A percentile compares a stretch with the other conserved stretches of the same genome.
These are phyloP conservation scores for Dorcoceras hygrometricum DNA, from an alignment of 257 asterid species.

Conservation along the genomic window DNA sequence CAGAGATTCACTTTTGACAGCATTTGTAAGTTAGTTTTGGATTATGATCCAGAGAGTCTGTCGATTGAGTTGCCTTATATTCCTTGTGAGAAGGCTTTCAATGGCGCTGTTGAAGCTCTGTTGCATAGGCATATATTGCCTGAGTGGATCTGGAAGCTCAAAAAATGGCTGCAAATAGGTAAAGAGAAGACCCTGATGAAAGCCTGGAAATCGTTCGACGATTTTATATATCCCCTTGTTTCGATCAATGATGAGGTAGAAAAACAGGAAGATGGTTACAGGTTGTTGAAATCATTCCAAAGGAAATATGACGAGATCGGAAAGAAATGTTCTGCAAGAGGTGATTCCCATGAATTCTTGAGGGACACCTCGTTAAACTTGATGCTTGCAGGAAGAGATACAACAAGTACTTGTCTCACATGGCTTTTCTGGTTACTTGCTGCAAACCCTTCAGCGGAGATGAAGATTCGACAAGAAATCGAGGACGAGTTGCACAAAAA, in stretches of 20 bases:
- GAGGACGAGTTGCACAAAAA: slow-evolving; percentile 11
- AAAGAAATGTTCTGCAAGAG: neutral
- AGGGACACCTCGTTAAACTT: slow-evolving; percentile 36
- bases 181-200: slow-evolving; percentile 28
- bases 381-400: slow-evolving; percentile 48
- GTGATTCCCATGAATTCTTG: slow-evolving; percentile 17
- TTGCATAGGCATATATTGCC: slow-evolving; percentile 32
- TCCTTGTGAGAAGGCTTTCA: slow-evolving; percentile 30
- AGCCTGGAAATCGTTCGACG: slow-evolving; percentile 34
- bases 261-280: neutral
- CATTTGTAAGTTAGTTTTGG: slow-evolving; percentile 22
- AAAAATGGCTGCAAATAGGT: slow-evolving; percentile 33
- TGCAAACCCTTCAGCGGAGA: slow-evolving; percentile 24
- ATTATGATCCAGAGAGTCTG: slow-evolving; percentile 30
- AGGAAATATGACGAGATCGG: slow-evolving; percentile 19
- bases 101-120: slow-evolving; percentile 24
- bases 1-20: slow-evolving; percentile 40
- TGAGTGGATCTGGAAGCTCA: slow-evolving; percentile 30
- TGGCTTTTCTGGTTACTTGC: slow-evolving; percentile 53
- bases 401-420: slow-evolving; percentile 38
- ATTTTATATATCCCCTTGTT: slow-evolving; percentile 24
- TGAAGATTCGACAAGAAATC: slow-evolving; percentile 36
- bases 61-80: slow-evolving; percentile 26
- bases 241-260: slow-evolving; percentile 1
- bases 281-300: slow-evolving; percentile 20